Evolutionary conservation across 2,329 filamentous ascomycete species (phyloP).

Genomic region (Pyrenophora seminiperda): DNA sequence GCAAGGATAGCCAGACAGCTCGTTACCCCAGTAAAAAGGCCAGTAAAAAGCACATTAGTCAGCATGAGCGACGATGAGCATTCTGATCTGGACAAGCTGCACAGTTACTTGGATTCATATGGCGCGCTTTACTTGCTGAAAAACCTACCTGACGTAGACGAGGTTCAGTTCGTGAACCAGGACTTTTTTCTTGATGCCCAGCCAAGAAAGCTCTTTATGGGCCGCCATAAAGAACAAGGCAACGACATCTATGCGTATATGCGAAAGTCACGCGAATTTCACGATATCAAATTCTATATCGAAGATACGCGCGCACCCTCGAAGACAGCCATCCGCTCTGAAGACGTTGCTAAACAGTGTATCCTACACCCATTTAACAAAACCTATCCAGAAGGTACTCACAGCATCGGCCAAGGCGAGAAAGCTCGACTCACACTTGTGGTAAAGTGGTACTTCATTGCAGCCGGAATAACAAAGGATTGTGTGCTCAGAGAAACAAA

Average conservation of each 20-base stretch:
- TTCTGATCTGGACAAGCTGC: constrained; percentile 6
- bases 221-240: neutral
- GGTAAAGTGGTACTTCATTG: constrained; percentile 21
- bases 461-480: constrained; percentile 11
- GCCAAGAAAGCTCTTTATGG: constrained; percentile 15
- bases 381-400: constrained; percentile 5
- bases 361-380: constrained; percentile 19
- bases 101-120: constrained; percentile 1
- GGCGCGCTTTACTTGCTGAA: constrained; percentile 7
- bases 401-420: constrained; percentile 3
- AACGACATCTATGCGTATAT: constrained; percentile 17
- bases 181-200: neutral
- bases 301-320: neutral
- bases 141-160: constrained; percentile 6
- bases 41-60: neutral
- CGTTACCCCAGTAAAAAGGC: neutral
- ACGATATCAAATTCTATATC: constrained; percentile 6
- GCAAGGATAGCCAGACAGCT: neutral
- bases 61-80: neutral
- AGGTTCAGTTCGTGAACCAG: constrained; percentile 9
- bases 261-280: neutral
- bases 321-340: neutral
- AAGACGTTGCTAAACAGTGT: constrained; percentile 7
- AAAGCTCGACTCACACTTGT: constrained; percentile 9
- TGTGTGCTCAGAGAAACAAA: constrained; percentile 8